phyloP scores from a whole-genome alignment of 2,329 filamentous ascomycete species.

The Fusarium heterosporum region DNA sequence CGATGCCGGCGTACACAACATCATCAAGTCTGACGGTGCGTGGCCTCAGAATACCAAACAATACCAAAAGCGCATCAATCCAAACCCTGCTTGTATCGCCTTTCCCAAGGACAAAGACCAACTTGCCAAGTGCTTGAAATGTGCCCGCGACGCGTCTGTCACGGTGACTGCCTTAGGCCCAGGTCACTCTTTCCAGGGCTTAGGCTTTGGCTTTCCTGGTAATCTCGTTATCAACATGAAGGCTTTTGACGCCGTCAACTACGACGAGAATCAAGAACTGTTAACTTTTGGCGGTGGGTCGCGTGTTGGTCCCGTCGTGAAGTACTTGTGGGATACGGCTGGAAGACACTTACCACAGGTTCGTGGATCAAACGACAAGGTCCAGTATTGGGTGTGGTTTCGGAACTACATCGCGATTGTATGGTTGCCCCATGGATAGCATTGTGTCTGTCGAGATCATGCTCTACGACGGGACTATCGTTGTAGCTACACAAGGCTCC shows the following conservation, averaged over 20 bases:
- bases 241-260: conserved; percentile 32
- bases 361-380: conserved; percentile 31
- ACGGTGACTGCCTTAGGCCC: conserved; percentile 33
- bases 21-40: conserved; percentile 23
- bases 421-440: conserved; percentile 35
- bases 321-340: conserved; percentile 38
- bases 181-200: conserved; percentile 38
- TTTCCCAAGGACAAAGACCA: conserved; percentile 31
- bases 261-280: conserved; percentile 11
- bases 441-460: conserved; percentile 33
- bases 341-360: conserved; percentile 39
- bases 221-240: conserved; percentile 40
- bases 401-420: conserved; percentile 26
- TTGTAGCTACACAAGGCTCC: conserved; percentile 27
- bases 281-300: conserved; percentile 34
- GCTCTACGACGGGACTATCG: conserved; percentile 37
- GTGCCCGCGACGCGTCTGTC: conserved; percentile 31
- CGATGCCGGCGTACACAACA: conserved; percentile 20
- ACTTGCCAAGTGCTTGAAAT: conserved; percentile 27
- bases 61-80: conserved; percentile 38
- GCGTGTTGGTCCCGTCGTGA: conserved; percentile 29
- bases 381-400: conserved; percentile 37
- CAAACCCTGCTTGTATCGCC: conserved; percentile 31
- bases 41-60: conserved; percentile 20
- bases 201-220: conserved; percentile 28